Evolutionary conservation across 495 filamentous ascomycete species (phyloP), one percentile per base, ranked within the genome.

Genomic region (Amniculicola lignicola): DNA sequence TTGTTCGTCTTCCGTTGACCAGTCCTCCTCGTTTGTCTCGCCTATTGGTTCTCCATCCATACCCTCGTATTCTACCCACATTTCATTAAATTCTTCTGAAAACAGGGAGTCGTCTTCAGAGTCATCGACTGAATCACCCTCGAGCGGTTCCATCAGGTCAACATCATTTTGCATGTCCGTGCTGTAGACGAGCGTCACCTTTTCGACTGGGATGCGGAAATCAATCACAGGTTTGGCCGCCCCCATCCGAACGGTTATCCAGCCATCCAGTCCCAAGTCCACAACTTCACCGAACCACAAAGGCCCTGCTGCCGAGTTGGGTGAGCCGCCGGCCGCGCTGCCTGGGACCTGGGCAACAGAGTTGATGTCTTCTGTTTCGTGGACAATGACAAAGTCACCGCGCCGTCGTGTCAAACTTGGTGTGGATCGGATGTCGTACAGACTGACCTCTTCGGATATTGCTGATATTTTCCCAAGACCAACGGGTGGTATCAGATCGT

Each of bases 391-490:
- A 41, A 78, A 69, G 57, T 82, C 79, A 1, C 74, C 75, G 40
- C 73, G 66, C 28, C 69, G 51, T 29, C 70, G 69, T 16, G 68
- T 70, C 31, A 84, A 52, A 16, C 71, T 70, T 23, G 72, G 63
- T 41, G 74, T 71, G 3, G 69, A 68, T 39, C 62, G 56, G 24
- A 84, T 67, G 44, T 85, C 82, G 61, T 85, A 85, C 23, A 83
- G 55, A 50, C 80, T 82, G 12, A 82, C 71, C 24, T 81, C 74
- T 40, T 77, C 77, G 21, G 68, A 37, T 16, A 57, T 59, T 14
- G 73, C 68, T 11, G 61, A 47, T 2, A 82, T 69, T 5, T 51
- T 33, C 1, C 82, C 82, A 9, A 47, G 59, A 4, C 37, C 19
- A 0, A 21, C 37, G 6, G 51, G 45, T 24, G 72, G 63, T 12